Conservation (phyloP, 257 asterid genomes). For the Osmanthus fragrans region DNA sequence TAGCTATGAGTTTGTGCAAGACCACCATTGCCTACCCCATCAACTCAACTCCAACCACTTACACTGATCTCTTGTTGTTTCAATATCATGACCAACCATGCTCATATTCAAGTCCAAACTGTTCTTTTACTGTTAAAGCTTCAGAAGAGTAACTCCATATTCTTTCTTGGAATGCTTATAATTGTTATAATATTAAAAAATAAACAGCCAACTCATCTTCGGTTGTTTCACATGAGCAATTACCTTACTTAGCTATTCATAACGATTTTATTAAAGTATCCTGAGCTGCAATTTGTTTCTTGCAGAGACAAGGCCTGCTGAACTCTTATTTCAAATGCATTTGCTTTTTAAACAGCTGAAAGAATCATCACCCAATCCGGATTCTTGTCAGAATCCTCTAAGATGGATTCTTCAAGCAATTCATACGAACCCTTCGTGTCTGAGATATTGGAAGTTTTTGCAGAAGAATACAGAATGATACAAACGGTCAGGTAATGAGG, state of each 20-base stretch:
- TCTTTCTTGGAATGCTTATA: slow-evolving; percentile 6
- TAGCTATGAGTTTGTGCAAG: neutral
- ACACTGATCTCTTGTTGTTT: neutral
- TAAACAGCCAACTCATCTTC: neutral
- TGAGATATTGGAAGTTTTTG: slow-evolving; percentile 83
- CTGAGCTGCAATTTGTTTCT: slow-evolving; percentile 10
- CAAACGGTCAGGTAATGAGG: neutral
- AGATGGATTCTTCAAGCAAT: slow-evolving; percentile 76
- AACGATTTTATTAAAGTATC: neutral
- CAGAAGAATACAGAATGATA: slow-evolving; percentile 26
- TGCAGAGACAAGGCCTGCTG: slow-evolving; percentile 85
- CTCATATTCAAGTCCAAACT: neutral
- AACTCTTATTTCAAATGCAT: slow-evolving; percentile 82
- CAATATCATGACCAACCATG: neutral
- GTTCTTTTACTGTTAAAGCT: neutral
- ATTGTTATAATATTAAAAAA: neutral
- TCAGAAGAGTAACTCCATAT: neutral
- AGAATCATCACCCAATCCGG: slow-evolving; percentile 28
- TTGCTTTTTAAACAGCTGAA: slow-evolving; percentile 48
- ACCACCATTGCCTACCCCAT: neutral
- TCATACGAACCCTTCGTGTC: slow-evolving; percentile 80
- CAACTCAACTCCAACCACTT: slow-evolving; percentile 1
- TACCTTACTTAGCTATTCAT: neutral
- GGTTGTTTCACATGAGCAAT: slow-evolving; percentile 1
- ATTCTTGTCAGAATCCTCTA: slow-evolving; percentile 29